A percentile compares a stretch with the other conserved stretches of the same genome.
These are phyloP conservation scores for Cyberlindnera bimundalis DNA, from an alignment of 805 yeast species.

Conservation along the genomic window DNA sequence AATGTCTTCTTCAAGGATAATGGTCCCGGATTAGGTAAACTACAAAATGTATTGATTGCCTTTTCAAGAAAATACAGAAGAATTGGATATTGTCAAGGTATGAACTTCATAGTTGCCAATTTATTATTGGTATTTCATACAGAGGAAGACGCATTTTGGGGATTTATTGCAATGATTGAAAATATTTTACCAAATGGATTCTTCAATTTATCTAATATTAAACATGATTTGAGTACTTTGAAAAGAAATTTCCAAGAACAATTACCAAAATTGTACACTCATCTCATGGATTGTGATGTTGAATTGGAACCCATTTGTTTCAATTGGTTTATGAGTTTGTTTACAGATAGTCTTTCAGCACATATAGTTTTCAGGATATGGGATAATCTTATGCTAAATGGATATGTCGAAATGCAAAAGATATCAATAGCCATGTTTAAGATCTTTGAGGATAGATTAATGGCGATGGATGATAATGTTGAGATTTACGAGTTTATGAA, in stretches of 20 bases:
- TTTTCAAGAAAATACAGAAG: conserved; percentile 44
- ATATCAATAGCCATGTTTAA: conserved; percentile 37
- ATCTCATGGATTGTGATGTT: conserved; percentile 34
- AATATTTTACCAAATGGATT: conserved; percentile 44
- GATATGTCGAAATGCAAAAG: conserved; percentile 36
- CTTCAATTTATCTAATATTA: conserved; percentile 36
- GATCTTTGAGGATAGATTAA: conserved; percentile 32
- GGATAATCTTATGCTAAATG: conserved; percentile 44
- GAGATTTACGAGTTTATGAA: conserved; percentile 36
- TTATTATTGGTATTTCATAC: conserved; percentile 40
- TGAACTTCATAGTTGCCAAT: conserved; percentile 57
- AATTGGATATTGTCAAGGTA: conserved; percentile 58
- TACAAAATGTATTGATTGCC: conserved; percentile 47
- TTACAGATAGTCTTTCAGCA: conserved; percentile 47
- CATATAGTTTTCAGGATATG: conserved; percentile 50
- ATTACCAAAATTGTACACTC: conserved; percentile 39
- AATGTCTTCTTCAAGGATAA: conserved; percentile 50
- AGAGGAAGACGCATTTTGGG: conserved; percentile 54
- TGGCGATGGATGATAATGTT: conserved; percentile 28
- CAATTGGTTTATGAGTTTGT: conserved; percentile 56
- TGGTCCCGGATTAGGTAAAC: conserved; percentile 50
- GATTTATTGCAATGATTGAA: conserved; percentile 45
- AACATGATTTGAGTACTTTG: conserved; percentile 39
- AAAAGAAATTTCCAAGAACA: conserved; percentile 33
- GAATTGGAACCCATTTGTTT: conserved; percentile 48